Evolutionary conservation across 2,329 filamentous ascomycete genomes (phyloP), one percentile per base, ranked within the genome.

Genomic region (Sclerotinia glacialis): DNA sequence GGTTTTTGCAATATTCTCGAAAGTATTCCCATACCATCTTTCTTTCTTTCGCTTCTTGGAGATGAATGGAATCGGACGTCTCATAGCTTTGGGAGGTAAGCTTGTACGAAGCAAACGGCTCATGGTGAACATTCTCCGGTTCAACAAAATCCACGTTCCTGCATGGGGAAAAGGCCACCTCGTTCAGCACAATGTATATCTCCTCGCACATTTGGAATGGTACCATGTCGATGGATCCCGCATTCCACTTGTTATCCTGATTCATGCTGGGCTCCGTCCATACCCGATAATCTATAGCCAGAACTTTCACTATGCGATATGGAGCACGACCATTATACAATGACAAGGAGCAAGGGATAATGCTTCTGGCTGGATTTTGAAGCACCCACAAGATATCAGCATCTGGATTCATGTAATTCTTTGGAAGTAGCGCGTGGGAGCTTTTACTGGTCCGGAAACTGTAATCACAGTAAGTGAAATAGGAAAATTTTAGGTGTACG

Each of bases 351-450:
- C 3, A 3, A 55, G 34, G 50, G 21, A 64, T 5, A n/a, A n/a
- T 9, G 8, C 16, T 23, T 11, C 6, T 23, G 26, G 12, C 11
- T 1, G 37, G 37, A 2, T n/a, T 31, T 18, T 34, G 26, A 44
- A 44, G 21, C 3, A 64, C 31, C 49, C 37, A 64, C 18, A 55
- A 31, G 21, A 44, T 55, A 31, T 64, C 61, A 9, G 52, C 18
- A 26, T 64, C 26, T n/a, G 50, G 50, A 21, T 64, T 42, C 61
- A 64, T 64, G 11, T 64, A 64, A 18, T 64, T 50, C 9, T 44
- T 64, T 16, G 61, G 61, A 34, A 64, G 61, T 6, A n/a, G 21
- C 23, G 34, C 50, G 12, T 53, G 61, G 9, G 2, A 34, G 26
- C 46, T 56, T 0, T 28, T 12, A 26, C 5, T 8, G 2, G 8